These are phyloP conservation scores for Trichosporon ovoides DNA, from an alignment of 1,284 basidiomycete species.

Conservation along the genomic window DNA sequence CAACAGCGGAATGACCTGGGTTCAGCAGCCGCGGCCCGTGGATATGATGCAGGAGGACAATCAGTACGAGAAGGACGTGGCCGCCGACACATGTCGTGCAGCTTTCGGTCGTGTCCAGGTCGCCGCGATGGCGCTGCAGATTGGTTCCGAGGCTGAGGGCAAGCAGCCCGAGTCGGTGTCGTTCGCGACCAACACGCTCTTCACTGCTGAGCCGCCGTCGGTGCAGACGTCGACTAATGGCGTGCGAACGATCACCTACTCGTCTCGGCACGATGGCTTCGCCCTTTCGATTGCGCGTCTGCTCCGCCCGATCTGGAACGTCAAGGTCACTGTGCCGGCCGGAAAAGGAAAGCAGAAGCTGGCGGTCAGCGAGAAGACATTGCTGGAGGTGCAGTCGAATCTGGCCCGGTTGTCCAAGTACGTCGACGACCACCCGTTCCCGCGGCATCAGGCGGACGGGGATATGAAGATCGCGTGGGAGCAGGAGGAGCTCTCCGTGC, in stretches of 20 bases:
- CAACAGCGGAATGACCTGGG: constrained; percentile 36
- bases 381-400: constrained; percentile 71
- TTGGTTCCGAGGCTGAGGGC: constrained; percentile 25
- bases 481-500: constrained; percentile 41
- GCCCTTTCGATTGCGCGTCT: constrained; percentile 80
- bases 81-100: constrained; percentile 21
- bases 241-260: constrained; percentile 58
- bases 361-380: constrained; percentile 56
- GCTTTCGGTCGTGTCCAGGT: constrained; percentile 39
- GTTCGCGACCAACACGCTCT: constrained; percentile 29
- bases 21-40: constrained; percentile 34
- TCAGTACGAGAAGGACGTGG: constrained; percentile 36
- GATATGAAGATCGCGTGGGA: constrained; percentile 45
- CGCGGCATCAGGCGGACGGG: constrained; percentile 38
- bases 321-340: constrained; percentile 59
- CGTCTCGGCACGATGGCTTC: constrained; percentile 82
- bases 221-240: constrained; percentile 28
- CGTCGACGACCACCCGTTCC: constrained; percentile 51
- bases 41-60: constrained; percentile 39
- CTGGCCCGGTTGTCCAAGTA: constrained; percentile 70
- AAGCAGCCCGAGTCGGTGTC: constrained; percentile 29
- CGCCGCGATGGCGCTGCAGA: constrained; percentile 36
- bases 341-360: constrained; percentile 20
- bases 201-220: constrained; percentile 28
- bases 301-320: constrained; percentile 80